Evolutionary conservation across 768 basidiomycete genomes (phyloP).

Genomic region (Chalciporus piperatus): DNA sequence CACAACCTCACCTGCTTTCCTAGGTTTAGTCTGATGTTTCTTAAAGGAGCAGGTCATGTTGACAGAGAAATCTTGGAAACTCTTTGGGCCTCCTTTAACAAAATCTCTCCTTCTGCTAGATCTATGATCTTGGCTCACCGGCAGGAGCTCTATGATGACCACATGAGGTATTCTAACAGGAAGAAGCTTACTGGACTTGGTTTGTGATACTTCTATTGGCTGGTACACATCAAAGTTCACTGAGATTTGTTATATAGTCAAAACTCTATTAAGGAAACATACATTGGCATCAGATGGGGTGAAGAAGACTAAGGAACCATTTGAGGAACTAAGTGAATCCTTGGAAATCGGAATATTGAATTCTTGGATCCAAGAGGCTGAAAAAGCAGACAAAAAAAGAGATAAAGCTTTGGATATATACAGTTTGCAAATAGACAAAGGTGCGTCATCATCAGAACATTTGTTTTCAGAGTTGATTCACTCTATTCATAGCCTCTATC

Average conservation of each 20-base stretch:
- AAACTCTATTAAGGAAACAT: conserved; percentile 9
- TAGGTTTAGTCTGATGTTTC: conserved; percentile 24
- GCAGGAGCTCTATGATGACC: conserved; percentile 29
- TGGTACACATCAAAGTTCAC: too few species aligned
- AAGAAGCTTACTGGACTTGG: too few species aligned
- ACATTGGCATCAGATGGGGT: not conserved
- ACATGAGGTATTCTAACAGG: conserved; percentile 27
- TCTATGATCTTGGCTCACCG: conserved; percentile 23
- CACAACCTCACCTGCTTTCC: conserved; percentile 26
- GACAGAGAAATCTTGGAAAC: conserved; percentile 37
- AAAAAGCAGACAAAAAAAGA: not conserved
- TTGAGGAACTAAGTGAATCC: not conserved
- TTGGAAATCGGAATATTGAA: not conserved
- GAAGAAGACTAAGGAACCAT: not conserved
- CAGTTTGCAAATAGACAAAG: conserved; percentile 1
- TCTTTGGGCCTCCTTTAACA: conserved; percentile 31
- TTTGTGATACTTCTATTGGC: too few species aligned
- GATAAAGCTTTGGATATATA: not conserved
- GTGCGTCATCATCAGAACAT: not conserved
- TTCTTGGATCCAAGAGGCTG: not conserved
- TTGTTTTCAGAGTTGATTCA: not conserved
- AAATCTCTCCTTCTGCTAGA: conserved; percentile 19
- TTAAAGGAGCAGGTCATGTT: conserved; percentile 27
- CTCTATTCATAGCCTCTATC: not conserved
- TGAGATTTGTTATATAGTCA: too few species aligned